Evolutionary conservation across 495 filamentous ascomycete genomes (phyloP).

Genomic region (Penicillium verhagenii): DNA sequence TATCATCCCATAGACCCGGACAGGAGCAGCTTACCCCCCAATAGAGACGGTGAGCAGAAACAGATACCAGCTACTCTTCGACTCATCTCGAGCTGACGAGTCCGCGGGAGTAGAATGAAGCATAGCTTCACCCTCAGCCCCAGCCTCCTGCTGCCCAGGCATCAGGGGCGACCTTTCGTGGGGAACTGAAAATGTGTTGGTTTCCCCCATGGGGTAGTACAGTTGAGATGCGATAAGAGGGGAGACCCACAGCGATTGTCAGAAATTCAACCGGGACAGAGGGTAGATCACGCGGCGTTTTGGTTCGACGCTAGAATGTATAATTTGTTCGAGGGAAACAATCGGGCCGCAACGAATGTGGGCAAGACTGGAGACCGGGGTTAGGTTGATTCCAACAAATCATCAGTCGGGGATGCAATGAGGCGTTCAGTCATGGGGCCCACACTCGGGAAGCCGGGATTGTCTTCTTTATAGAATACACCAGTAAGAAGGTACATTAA

Average conservation of each 20-base stretch:
- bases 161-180: conserved; percentile 43
- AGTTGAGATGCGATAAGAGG: conserved; percentile 1
- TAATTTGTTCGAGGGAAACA: not conserved
- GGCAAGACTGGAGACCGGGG: not conserved
- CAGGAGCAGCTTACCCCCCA: conserved; percentile 57
- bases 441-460: not conserved
- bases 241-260: conserved; percentile 10
- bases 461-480: not conserved
- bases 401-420: not conserved
- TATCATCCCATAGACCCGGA: not conserved
- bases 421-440: conserved; percentile 4
- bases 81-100: conserved; percentile 15
- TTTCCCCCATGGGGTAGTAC: conserved; percentile 5
- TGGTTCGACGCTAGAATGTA: not conserved
- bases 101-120: conserved; percentile 1
- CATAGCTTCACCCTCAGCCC: conserved; percentile 55
- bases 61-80: conserved; percentile 80
- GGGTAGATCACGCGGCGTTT: not conserved
- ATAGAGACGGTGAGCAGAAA: conserved; percentile 80
- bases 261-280: not conserved
- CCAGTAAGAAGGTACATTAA: not conserved
- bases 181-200: not conserved
- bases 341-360: not conserved
- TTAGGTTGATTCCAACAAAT: not conserved
- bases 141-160: conserved; percentile 15